Conservation (phyloP, 352 stramenopile species). For the Globisporangium paddicum region DNA sequence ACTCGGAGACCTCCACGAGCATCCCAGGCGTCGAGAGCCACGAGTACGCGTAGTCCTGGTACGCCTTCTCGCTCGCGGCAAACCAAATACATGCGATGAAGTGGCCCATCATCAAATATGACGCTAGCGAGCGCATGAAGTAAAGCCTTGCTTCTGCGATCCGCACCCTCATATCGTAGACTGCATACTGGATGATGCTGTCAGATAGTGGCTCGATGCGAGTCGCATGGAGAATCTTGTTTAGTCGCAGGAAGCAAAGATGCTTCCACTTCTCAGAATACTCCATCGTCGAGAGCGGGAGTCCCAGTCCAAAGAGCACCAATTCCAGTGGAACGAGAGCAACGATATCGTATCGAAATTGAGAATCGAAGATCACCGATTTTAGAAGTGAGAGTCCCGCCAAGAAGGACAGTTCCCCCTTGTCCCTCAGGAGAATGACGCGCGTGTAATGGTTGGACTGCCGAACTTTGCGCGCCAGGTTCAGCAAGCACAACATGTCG, state of each 20-base stretch:
- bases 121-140: constrained; percentile 38
- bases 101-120: constrained; percentile 60
- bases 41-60: constrained; percentile 32
- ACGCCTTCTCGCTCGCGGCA: constrained; percentile 31
- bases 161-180: constrained; percentile 51
- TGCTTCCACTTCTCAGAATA: constrained; percentile 32
- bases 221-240: constrained; percentile 37
- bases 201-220: constrained; percentile 38
- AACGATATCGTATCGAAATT: constrained; percentile 30
- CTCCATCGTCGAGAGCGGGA: constrained; percentile 3
- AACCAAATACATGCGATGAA: constrained; percentile 64
- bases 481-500: constrained; percentile 39
- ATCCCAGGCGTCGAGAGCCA: constrained; percentile 60
- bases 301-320: constrained; percentile 17
- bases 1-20: constrained; percentile 25
- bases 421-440: neutral
- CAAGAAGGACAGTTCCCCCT: neutral
- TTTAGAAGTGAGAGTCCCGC: neutral
- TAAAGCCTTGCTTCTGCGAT: constrained; percentile 37
- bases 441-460: constrained; percentile 13
- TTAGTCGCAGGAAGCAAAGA: constrained; percentile 46
- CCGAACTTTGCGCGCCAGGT: constrained; percentile 36
- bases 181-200: constrained; percentile 48
- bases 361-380: constrained; percentile 18
- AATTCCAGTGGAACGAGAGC: constrained; percentile 52